phyloP scores from a whole-genome alignment of 352 stramenopile genomes.

The Stramenopiles sp. region DNA sequence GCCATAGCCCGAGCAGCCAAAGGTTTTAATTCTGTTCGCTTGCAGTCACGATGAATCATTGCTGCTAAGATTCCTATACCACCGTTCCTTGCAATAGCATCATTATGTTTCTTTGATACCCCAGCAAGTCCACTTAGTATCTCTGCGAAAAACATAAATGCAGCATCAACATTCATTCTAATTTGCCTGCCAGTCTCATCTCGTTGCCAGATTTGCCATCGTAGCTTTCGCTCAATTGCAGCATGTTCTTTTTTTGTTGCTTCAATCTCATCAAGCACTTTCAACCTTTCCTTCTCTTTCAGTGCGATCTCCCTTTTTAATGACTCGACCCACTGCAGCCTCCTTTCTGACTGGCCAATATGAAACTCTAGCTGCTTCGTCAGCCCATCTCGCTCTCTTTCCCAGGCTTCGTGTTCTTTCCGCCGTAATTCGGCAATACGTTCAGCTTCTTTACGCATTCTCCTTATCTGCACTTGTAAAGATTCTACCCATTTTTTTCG shows the following conservation, averaged over 20 bases:
- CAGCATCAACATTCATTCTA: neutral
- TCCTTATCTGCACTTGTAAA: neutral
- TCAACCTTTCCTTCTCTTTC: neutral
- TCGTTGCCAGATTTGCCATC: neutral
- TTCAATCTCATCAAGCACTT: neutral
- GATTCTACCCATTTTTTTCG: neutral
- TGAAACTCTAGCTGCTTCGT: neutral
- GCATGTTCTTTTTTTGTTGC: neutral
- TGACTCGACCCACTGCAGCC: neutral
- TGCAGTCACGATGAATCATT: neutral
- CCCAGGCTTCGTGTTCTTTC: neutral
- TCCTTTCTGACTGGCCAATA: neutral
- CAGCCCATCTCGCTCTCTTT: neutral
- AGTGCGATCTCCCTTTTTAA: neutral
- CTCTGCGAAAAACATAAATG: neutral
- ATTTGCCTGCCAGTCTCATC: neutral
- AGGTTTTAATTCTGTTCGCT: neutral
- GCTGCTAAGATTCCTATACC: neutral
- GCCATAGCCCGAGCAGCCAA: neutral
- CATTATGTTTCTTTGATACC: neutral
- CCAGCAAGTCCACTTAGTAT: neutral
- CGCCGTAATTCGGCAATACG: neutral
- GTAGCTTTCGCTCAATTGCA: neutral
- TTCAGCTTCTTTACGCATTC: neutral
- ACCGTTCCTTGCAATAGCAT: neutral